These are phyloP conservation scores for Spergularia azorica DNA, from an alignment of 179 eudicot genomes.

Conservation along the genomic window DNA sequence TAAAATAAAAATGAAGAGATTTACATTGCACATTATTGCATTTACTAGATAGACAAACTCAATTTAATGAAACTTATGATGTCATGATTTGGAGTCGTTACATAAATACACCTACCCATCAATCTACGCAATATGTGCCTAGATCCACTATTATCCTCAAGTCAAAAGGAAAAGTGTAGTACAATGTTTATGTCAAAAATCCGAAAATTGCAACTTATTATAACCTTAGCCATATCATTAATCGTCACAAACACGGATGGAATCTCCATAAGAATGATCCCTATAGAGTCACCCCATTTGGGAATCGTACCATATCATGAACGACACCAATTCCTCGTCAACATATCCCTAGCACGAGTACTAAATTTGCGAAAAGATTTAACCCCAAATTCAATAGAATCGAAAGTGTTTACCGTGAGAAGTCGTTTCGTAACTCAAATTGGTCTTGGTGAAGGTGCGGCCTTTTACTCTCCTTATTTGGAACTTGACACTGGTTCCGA, in stretches of 20 bases:
- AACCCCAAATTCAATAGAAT: neutral
- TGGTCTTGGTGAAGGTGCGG: neutral
- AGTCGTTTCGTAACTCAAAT: constrained; percentile 9
- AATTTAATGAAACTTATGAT: too few species aligned
- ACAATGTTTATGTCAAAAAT: neutral
- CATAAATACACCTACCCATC: too few species aligned
- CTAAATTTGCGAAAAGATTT: neutral
- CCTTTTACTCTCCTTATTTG: neutral
- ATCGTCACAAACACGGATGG: neutral
- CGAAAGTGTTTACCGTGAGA: too few species aligned
- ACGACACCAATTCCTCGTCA: neutral
- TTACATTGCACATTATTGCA: too few species aligned
- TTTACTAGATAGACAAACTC: too few species aligned
- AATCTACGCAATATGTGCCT: too few species aligned
- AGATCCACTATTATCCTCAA: neutral
- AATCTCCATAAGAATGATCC: constrained; percentile 4
- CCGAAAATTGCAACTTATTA: neutral
- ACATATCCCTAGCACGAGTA: neutral
- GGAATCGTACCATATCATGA: constrained; percentile 10
- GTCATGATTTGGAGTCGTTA: too few species aligned
- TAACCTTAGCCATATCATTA: neutral
- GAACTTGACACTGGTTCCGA: constrained; percentile 18
- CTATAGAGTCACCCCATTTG: constrained; percentile 7
- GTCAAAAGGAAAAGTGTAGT: neutral
- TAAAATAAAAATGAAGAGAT: too few species aligned